Evolutionary conservation across 1,284 basidiomycete genomes (phyloP), one percentile per base, ranked within the genome.

Genomic region (Fereydounia khargensis): DNA sequence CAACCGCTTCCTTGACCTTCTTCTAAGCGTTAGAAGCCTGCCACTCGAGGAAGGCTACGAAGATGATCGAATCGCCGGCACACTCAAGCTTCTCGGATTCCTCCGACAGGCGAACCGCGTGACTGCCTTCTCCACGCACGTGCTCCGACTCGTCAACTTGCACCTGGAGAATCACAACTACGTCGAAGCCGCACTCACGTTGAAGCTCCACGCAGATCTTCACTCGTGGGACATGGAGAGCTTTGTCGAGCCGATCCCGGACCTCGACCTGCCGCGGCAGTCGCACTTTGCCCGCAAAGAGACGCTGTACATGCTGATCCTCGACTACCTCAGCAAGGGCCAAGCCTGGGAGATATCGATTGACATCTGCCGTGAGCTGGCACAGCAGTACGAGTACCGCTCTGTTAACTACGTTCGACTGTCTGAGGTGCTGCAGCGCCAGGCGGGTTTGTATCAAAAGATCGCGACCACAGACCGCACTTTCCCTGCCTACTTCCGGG

Each of bases 301-400:
- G 54, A 70, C 65, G 13, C 44, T 70, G 16, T 69, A 69, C 51
- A 68, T 77, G 66, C 69, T 77, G 19, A 76, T 78, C 28, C 68
- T 78, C 11, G 76, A 77, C 32, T 73, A 76, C 28, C 58, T 78
- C 16, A 53, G 88, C 42, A 89, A 91, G 77, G 94, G 92, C 2
- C 91, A 94, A 70, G 91, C 94, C 4, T 97, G 91, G 84, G 94
- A 98, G 77, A 87, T 84, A 43, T 91, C 91, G 2, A 84, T 95
- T 40, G 88, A 90, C 52, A 87, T 97, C 43, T 95, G 90, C 79
- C 88, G 89, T 77, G 91, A 94, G 42, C 51, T 72, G 2, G 67
- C 64, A 11, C 61, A 62, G 23, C 66, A 71, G 49, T 71, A 71
- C 46, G 68, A 70, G 39, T 65, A 51, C 35, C 41, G 58, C 13